phyloP scores from a whole-genome alignment of 2,329 filamentous ascomycete species.

The Aspergillus novoparasiticus region DNA sequence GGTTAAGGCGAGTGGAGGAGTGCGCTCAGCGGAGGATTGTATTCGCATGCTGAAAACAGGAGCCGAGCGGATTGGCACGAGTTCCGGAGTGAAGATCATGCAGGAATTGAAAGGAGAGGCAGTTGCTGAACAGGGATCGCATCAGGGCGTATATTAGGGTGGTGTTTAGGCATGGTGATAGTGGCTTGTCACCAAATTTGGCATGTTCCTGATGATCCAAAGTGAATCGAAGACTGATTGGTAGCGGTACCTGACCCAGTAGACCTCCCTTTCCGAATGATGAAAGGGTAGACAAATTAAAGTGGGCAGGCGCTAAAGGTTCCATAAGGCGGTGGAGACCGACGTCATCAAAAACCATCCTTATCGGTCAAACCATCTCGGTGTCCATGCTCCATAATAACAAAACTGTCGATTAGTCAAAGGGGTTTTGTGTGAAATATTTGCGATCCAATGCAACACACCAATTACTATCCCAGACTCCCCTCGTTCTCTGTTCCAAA shows the following conservation, averaged over 20 bases:
- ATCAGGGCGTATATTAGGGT: neutral
- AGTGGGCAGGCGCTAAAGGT: neutral
- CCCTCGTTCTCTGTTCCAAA: neutral
- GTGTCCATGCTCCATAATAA: neutral
- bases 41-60: slow-evolving; percentile 59
- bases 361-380: slow-evolving; percentile 11
- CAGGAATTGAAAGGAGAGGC: slow-evolving; percentile 39
- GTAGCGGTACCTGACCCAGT: neutral
- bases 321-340: slow-evolving; percentile 9
- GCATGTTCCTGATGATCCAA: neutral
- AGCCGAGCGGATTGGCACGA: slow-evolving; percentile 59
- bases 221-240: neutral
- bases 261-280: neutral
- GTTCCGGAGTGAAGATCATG: slow-evolving; percentile 59
- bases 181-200: neutral
- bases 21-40: slow-evolving; percentile 54
- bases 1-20: slow-evolving; percentile 63
- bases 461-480: neutral
- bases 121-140: slow-evolving; percentile 3
- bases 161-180: neutral
- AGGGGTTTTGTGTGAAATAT: neutral
- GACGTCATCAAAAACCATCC: slow-evolving; percentile 13
- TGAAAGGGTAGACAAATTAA: neutral
- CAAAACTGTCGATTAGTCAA: neutral
- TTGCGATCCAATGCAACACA: neutral